These are phyloP conservation scores for Vicia sativa DNA, from an alignment of 306 rosid genomes.

Conservation along the genomic window DNA sequence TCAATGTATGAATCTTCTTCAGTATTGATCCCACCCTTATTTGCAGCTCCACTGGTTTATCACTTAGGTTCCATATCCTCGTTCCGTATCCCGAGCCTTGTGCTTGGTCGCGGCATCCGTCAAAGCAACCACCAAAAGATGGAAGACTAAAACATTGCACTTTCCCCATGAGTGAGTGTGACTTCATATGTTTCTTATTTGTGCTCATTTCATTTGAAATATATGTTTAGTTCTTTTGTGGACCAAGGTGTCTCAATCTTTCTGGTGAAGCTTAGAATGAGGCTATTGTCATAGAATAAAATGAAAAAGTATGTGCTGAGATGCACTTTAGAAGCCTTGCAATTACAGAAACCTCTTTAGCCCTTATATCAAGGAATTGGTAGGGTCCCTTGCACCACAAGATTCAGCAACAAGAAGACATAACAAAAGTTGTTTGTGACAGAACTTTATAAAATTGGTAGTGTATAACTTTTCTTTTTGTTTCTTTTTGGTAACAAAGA, in stretches of 20 bases:
- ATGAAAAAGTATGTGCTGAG: constrained; percentile 6
- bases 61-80: constrained; percentile 89
- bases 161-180: constrained; percentile 46
- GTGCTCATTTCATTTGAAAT: constrained; percentile 17
- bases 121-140: constrained; percentile 75
- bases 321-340: constrained; percentile 33
- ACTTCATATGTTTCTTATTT: constrained; percentile 41
- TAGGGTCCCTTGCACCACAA: constrained; percentile 42
- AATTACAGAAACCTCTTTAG: constrained; percentile 39
- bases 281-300: constrained; percentile 2
- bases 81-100: constrained; percentile 75
- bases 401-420: constrained; percentile 44
- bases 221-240: constrained; percentile 29
- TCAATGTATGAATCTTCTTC: constrained; percentile 78
- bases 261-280: neutral
- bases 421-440: constrained; percentile 23
- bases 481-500: constrained; percentile 40
- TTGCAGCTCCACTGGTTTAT: constrained; percentile 85
- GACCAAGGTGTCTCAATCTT: constrained; percentile 5
- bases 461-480: constrained; percentile 38
- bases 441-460: constrained; percentile 1
- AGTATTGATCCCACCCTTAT: constrained; percentile 90
- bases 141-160: constrained; percentile 50
- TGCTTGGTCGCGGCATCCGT: constrained; percentile 69
- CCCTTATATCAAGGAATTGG: constrained; percentile 56